Base-by-base conservation (phyloP, 2,329 filamentous ascomycete species). In the Lachnellula cervina region DNA sequence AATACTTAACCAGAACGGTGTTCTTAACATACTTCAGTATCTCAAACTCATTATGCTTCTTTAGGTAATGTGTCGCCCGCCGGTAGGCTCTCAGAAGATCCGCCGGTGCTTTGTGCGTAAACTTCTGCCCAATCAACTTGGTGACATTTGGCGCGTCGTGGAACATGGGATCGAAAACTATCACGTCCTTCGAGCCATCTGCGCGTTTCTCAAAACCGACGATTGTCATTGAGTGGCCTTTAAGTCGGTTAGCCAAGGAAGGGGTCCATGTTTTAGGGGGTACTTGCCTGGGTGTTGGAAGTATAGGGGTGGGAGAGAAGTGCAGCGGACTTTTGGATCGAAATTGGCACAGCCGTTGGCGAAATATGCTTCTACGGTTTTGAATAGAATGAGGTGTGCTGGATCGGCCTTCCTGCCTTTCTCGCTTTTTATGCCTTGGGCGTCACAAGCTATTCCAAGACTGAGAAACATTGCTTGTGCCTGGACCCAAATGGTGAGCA, bases 131-230 rank as follows among this genome's bases (percentile, higher is more conserved):
- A 45, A 81, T 75, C 28, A 90, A 72, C 52, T 80, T 80, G 59
- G 76, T 78, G 65, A 95, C 80, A 17, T 77, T 78, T 2, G 77
- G 76, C 0, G 86, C 81, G 46, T 91, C 87, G 53, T 81, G 84
- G 69, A 89, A 90, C 74, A 88, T 88, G 1, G 93, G 91, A 68
- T 97, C 92, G 68, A 96, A 96, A 13, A 96, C 88, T 0, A 97
- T 76, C 17, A 97, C 75, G 62, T 89, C 88, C 51, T 78, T 74
- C 17, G 76, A 75, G 25, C 88, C 88, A 57, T 87, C 79, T 35
- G 73, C 76, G 28, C 79, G 81, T 61, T 81, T 82, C 71, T 97
- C 91, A 25, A 96, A 78, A 0, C 93, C 93, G 53, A 97, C 78
- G 51, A 97, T 90, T 0, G 90, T 96, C 76, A 96, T 78, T 1